phyloP scores from a whole-genome alignment of 1,139 yeast species.

The Kodamaea anthophila region DNA sequence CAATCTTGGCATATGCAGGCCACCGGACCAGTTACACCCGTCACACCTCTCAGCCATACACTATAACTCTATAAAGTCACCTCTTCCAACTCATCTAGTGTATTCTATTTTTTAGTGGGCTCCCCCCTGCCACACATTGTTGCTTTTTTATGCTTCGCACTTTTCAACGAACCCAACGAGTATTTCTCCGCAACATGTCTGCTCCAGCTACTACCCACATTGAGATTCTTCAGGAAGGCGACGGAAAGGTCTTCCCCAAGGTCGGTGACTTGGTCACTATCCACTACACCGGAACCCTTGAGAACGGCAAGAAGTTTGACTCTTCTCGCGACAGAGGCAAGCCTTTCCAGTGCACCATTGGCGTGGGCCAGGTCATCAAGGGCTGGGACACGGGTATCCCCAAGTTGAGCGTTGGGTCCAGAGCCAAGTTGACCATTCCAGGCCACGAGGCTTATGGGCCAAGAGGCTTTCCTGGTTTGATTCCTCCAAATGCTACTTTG shows the following conservation, averaged over 20 bases:
- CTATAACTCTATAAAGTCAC: no score
- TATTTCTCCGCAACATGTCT: conserved; percentile 22
- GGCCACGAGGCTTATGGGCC: conserved; percentile 91
- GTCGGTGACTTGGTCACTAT: conserved; percentile 83
- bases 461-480: conserved; percentile 92
- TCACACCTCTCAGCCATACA: no score
- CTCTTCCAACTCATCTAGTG: no score
- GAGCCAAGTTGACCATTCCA: conserved; percentile 86
- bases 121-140: neutral
- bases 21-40: no score
- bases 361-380: conserved; percentile 91
- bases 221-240: conserved; percentile 54
- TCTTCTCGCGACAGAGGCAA: conserved; percentile 89
- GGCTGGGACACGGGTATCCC: conserved; percentile 98
- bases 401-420: conserved; percentile 84
- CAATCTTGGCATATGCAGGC: no score
- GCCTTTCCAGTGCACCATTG: conserved; percentile 90
- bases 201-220: conserved; percentile 39
- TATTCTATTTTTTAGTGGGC: no score
- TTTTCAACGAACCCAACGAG: neutral
- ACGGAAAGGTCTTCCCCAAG: conserved; percentile 81
- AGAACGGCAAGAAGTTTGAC: conserved; percentile 91
- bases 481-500: conserved; percentile 94
- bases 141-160: neutral
- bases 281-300: conserved; percentile 93